Evolutionary conservation across 2,329 filamentous ascomycete species (phyloP).

Genomic region (Fusarium multiceps): DNA sequence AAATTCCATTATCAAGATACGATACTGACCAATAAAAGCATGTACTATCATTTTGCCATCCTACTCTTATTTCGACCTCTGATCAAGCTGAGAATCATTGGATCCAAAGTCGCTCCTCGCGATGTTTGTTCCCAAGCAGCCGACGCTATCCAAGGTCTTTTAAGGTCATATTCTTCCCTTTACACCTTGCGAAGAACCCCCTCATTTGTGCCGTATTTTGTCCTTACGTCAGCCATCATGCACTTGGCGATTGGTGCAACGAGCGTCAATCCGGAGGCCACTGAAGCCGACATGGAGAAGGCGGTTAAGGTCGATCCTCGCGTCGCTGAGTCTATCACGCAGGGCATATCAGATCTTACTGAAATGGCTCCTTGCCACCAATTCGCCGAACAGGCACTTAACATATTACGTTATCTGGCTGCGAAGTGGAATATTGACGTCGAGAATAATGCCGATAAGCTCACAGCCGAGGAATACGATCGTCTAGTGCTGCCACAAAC

Average conservation of each 20-base stretch:
- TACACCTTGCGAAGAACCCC: constrained; percentile 69
- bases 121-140: constrained; percentile 74
- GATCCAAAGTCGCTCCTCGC: constrained; percentile 70
- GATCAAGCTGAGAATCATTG: constrained; percentile 72
- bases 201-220: constrained; percentile 71
- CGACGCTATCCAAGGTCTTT: constrained; percentile 67
- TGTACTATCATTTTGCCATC: constrained; percentile 78
- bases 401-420: constrained; percentile 68
- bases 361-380: constrained; percentile 72
- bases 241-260: constrained; percentile 65
- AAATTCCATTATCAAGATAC: neutral
- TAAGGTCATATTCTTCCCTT: constrained; percentile 67
- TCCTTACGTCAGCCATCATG: constrained; percentile 71
- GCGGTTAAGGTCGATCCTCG: constrained; percentile 52
- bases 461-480: constrained; percentile 53
- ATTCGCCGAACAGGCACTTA: constrained; percentile 70
- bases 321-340: constrained; percentile 59
- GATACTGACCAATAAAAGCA: constrained; percentile 55
- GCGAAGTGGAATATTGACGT: constrained; percentile 69
- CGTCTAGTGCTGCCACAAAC: constrained; percentile 60
- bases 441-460: constrained; percentile 52
- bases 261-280: constrained; percentile 32
- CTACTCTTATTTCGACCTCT: constrained; percentile 79
- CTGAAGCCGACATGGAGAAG: constrained; percentile 48
- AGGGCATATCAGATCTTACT: constrained; percentile 67